Conservation (phyloP, 805 yeast species). For the Henningerozyma blattae region DNA sequence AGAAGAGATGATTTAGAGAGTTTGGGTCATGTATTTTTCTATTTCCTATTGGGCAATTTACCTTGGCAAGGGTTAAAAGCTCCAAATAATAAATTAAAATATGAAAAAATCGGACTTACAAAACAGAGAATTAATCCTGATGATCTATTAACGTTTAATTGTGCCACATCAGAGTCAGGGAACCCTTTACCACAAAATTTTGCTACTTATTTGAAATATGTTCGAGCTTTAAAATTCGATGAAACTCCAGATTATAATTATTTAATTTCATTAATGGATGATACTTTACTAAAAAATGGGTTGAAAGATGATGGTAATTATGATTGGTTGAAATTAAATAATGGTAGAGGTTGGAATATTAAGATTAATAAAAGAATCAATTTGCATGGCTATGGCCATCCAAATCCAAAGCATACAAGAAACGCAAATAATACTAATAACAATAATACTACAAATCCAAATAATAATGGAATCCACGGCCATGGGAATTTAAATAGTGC, state of each 20-base stretch:
- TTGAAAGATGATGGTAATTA: slow-evolving; percentile 54
- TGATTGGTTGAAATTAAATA: slow-evolving; percentile 73
- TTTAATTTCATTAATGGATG: slow-evolving; percentile 47
- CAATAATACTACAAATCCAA: slow-evolving; percentile 1
- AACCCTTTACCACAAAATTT: slow-evolving; percentile 66
- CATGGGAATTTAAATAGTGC: no score
- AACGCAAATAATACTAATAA: background rate
- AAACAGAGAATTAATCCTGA: slow-evolving; percentile 58
- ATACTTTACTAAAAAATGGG: slow-evolving; percentile 44
- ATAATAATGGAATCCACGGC: no score
- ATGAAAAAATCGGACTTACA: slow-evolving; percentile 75
- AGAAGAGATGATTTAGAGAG: slow-evolving; percentile 77
- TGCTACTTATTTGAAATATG: slow-evolving; percentile 60
- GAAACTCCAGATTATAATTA: slow-evolving; percentile 72
- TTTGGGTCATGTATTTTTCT: slow-evolving; percentile 71
- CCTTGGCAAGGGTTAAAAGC: slow-evolving; percentile 92
- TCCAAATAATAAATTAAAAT: slow-evolving; percentile 71
- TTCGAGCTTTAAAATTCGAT: slow-evolving; percentile 59
- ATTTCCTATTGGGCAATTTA: slow-evolving; percentile 64
- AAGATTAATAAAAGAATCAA: slow-evolving; percentile 65
- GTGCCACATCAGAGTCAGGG: background rate
- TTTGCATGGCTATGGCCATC: slow-evolving; percentile 72
- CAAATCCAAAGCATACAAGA: slow-evolving; percentile 23
- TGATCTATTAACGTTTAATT: slow-evolving; percentile 37
- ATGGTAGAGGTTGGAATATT: slow-evolving; percentile 77